These are phyloP conservation scores for Serendipita sp. DNA, from an alignment of 768 basidiomycete genomes.

Conservation along the genomic window DNA sequence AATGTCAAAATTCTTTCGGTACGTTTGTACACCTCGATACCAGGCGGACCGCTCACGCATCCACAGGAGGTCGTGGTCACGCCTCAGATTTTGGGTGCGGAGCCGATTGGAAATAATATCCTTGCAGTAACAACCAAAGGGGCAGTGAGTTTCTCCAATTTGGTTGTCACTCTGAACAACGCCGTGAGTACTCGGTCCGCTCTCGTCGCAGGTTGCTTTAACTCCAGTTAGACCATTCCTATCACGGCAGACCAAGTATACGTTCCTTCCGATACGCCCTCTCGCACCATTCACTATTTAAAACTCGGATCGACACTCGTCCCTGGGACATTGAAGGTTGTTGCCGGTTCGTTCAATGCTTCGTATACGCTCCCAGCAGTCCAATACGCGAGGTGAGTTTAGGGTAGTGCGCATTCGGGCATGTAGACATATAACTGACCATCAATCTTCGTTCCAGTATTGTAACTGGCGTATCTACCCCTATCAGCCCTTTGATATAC, in stretches of 20 bases:
- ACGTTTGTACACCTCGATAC: constrained; percentile 6
- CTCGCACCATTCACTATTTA: constrained; percentile 33
- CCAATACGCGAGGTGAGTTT: constrained; percentile 24
- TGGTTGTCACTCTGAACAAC: constrained; percentile 25
- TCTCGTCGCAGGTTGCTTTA: not conserved
- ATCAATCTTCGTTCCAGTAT: not conserved
- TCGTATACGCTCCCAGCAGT: constrained; percentile 27
- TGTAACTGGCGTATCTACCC: not conserved
- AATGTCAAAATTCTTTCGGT: constrained; percentile 31
- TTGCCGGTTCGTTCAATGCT: constrained; percentile 26
- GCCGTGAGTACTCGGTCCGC: constrained; percentile 16
- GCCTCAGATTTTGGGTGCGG: constrained; percentile 35
- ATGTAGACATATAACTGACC: not conserved
- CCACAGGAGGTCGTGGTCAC: constrained; percentile 26
- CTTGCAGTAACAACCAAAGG: constrained; percentile 35
- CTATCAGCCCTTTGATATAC: constrained; percentile 34
- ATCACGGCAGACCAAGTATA: constrained; percentile 24
- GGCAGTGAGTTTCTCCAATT: constrained; percentile 25
- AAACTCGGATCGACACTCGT: constrained; percentile 24
- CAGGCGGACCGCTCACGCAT: not conserved
- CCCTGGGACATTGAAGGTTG: constrained; percentile 27
- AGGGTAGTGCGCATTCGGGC: not conserved
- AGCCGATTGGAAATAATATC: constrained; percentile 31
- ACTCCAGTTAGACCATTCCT: constrained; percentile 16
- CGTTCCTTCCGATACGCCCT: constrained; percentile 29